These are phyloP conservation scores for Fraxinus xanthoxyloides DNA, from an alignment of 305 asterid genomes.

Conservation along the genomic window DNA sequence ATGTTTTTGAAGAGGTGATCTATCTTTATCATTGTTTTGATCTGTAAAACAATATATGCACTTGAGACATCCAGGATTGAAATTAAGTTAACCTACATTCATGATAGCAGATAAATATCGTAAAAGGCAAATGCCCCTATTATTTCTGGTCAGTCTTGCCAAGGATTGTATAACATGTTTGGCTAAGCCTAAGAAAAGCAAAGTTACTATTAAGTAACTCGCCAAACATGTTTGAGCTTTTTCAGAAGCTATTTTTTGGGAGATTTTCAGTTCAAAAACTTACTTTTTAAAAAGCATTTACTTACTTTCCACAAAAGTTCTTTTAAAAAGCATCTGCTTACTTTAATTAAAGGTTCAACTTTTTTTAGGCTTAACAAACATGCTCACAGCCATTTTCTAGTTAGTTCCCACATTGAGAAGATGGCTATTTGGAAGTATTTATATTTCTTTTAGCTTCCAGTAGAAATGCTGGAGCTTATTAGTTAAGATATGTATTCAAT, in stretches of 20 bases:
- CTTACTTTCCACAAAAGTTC: not conserved
- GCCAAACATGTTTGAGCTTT: not conserved
- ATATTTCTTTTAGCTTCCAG: no score
- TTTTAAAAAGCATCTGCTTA: not conserved
- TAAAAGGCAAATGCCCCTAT: not conserved
- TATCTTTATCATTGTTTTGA: not conserved
- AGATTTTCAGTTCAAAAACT: not conserved
- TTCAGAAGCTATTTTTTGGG: not conserved
- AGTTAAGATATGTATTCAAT: not conserved
- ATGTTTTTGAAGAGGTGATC: not conserved
- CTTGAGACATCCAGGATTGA: not conserved
- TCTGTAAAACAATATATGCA: not conserved
- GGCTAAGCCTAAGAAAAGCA: not conserved
- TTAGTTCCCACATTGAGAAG: not conserved
- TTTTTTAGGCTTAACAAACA: not conserved
- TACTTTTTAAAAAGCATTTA: not conserved
- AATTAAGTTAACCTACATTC: not conserved
- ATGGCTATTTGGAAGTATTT: not conserved
- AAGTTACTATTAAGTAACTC: not conserved
- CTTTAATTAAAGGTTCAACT: not conserved
- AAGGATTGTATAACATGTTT: not conserved
- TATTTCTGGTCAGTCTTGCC: not conserved
- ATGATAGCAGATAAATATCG: not conserved
- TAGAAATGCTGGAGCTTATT: not conserved
- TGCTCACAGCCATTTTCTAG: not conserved